These are phyloP conservation scores for Lactifluus pinguis DNA, from an alignment of 768 basidiomycete species.

Conservation along the genomic window DNA sequence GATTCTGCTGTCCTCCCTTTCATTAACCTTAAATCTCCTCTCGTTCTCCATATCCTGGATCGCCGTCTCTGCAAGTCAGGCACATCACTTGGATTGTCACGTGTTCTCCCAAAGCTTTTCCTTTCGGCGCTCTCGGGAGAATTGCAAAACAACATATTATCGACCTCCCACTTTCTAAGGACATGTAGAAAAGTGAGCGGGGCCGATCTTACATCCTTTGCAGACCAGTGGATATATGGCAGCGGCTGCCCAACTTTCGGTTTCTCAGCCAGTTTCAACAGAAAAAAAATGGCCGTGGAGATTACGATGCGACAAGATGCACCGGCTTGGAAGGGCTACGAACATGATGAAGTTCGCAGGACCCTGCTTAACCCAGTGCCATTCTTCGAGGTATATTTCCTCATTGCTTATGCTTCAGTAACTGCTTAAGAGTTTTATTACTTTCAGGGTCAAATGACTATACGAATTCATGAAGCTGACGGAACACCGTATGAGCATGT, in stretches of 20 bases:
- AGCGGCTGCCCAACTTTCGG: constrained; percentile 91
- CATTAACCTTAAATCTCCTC: constrained; percentile 88
- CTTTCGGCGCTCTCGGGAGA: constrained; percentile 90
- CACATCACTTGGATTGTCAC: constrained; percentile 87
- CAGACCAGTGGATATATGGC: constrained; percentile 99
- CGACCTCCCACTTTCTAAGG: constrained; percentile 83
- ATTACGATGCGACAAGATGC: constrained; percentile 87
- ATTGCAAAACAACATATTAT: constrained; percentile 72
- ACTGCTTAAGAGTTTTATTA: not conserved
- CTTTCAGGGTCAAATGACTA: constrained; percentile 87
- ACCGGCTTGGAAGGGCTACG: constrained; percentile 59
- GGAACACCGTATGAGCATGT: constrained; percentile 99
- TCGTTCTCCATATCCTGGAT: constrained; percentile 95
- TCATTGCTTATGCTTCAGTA: not conserved
- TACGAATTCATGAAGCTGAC: constrained; percentile 98
- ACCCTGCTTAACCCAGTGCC: constrained; percentile 69
- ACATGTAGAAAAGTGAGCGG: constrained; percentile 92
- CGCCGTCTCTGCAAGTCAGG: constrained; percentile 90
- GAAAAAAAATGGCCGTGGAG: constrained; percentile 98
- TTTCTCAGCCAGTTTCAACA: constrained; percentile 86
- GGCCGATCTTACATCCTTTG: constrained; percentile 81
- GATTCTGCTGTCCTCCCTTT: constrained; percentile 74
- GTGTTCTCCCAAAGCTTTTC: constrained; percentile 92
- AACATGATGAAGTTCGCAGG: constrained; percentile 60
- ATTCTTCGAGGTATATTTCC: constrained; percentile 71